phyloP scores from a whole-genome alignment of 345 rosid genomes.

The Eucalyptus erythrocorys region DNA sequence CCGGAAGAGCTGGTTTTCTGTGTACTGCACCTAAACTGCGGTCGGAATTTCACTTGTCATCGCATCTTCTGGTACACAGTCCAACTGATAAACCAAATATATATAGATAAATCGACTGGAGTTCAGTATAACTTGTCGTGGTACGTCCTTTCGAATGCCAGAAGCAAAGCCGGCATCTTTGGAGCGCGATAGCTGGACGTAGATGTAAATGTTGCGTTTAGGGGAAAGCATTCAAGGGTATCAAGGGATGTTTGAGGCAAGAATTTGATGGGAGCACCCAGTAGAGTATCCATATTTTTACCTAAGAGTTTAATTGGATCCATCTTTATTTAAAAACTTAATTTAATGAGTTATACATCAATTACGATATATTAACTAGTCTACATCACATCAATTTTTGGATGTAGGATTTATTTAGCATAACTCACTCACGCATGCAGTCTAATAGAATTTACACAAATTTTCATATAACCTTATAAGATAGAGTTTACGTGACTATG shows the following conservation, averaged over 20 bases:
- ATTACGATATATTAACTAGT: accelerated
- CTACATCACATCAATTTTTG: accelerated
- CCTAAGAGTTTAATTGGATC: no score
- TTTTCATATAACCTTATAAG: neutral
- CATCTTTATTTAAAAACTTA: accelerated
- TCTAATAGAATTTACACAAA: neutral
- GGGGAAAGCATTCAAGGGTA: neutral
- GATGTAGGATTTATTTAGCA: no score
- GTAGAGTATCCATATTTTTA: no score
- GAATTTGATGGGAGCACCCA: accelerated
- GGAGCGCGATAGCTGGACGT: neutral
- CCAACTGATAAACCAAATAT: neutral
- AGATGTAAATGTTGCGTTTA: neutral
- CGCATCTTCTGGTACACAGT: neutral
- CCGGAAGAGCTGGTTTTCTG: neutral
- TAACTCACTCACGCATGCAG: accelerated
- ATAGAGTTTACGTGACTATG: neutral
- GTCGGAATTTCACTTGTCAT: neutral
- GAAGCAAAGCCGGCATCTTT: neutral
- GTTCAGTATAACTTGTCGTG: neutral
- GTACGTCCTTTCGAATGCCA: neutral
- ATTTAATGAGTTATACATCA: accelerated
- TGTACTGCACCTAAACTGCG: neutral
- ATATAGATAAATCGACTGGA: neutral
- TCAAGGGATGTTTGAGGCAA: neutral